Evolutionary conservation across 805 yeast genomes (phyloP), one percentile per base, ranked within the genome.

Genomic region (Naumovozyma dairenensis): DNA sequence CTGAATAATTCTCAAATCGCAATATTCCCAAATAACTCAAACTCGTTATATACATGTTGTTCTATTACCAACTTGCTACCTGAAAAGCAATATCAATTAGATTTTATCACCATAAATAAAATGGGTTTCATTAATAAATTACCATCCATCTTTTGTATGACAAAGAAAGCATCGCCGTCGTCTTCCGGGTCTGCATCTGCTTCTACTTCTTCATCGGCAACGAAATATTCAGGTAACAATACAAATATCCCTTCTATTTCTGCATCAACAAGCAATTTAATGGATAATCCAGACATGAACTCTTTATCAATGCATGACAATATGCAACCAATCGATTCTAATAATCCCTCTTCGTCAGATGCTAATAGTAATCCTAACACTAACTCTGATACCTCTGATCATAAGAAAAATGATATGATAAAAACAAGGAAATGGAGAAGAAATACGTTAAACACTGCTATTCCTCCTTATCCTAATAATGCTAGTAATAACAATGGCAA

Each of bases 81-180:
- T 3, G 51, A 48, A 16, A 39, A 43, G 6, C 51, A 48, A 34
- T 55, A 57, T 34, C 57, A 53, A 37, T 27, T 57, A 17, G 62
- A 57, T 37, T 53, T 57, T 32, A 45, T 57, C 10, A 54, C 59
- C 5, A 53, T 55, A 2, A 57, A 57, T 38, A 43, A 52, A 26
- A 40, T 47, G 44, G 62, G 62, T 5, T 57, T 53, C 31, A 49
- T 51, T 33, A 55, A 50, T 34, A 55, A 55, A 31, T 40, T 51
- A n/a, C 59, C 59, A 2, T 43, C 59, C 6, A 36, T 52, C 6
- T 48, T 45, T 31, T 45, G 49, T 19, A 53, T 55, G 53, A 56
- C 61, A 3, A 43, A 44, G 25, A 20, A 31, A 27, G 27, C 27
- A 29, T 2, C 15, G 18, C 7, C 21, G 15, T 13, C 14, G 12